Evolutionary conservation across 2,329 filamentous ascomycete genomes (phyloP).

Genomic region (Talaromyces sp.): DNA sequence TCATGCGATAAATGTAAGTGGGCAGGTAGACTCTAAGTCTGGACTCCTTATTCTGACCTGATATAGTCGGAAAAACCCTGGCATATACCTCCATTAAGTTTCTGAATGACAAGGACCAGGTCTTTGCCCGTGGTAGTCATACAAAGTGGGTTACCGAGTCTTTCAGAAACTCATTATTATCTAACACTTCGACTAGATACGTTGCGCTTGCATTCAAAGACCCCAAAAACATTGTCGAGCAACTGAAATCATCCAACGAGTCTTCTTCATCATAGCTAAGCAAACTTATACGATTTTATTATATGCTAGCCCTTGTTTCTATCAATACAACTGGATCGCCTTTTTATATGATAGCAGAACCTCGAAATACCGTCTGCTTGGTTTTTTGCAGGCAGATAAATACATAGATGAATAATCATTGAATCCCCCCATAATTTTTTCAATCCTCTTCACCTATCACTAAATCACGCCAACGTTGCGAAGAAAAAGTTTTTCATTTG

Average conservation of each 20-base stretch:
- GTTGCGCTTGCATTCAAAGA: conserved; percentile 59
- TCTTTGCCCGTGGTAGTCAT: conserved; percentile 62
- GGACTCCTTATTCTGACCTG: not conserved
- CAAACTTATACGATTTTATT: not conserved
- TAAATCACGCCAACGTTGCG: not conserved
- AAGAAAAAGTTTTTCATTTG: not conserved
- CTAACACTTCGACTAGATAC: conserved; percentile 36
- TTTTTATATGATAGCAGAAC: not conserved
- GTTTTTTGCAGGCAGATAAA: not conserved
- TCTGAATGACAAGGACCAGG: conserved; percentile 52
- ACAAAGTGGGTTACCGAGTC: conserved; percentile 50
- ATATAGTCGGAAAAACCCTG: conserved; percentile 58
- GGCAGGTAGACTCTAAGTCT: not conserved
- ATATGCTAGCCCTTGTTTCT: not conserved
- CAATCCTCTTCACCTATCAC: not conserved
- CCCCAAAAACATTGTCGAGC: conserved; percentile 56
- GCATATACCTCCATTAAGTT: conserved; percentile 61
- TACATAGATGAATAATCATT: conserved; percentile 1
- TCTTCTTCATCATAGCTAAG: not conserved
- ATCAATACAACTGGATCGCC: not conserved
- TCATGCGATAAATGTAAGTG: conserved; percentile 59
- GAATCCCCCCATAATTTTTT: not conserved
- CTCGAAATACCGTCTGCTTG: not conserved
- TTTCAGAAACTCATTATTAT: not conserved
- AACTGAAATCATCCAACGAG: conserved; percentile 41